Conservation (phyloP, 2,329 filamentous ascomycete species). For the Fusarium abutilonis region DNA sequence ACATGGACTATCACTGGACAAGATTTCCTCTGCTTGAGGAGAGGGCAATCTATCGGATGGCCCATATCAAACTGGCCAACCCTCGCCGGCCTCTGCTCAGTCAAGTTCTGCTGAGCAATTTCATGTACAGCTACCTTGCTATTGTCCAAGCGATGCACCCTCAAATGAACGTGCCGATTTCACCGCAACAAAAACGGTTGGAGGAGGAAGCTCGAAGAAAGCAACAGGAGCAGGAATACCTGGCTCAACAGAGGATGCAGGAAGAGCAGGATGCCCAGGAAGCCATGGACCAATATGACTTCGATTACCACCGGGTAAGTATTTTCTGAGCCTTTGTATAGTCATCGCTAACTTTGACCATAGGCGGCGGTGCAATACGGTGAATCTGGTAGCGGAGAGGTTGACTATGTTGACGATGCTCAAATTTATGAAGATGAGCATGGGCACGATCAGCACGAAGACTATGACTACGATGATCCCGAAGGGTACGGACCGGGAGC, state of each 20-base stretch:
- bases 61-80: conserved; percentile 98
- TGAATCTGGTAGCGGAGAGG: conserved; percentile 56
- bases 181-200: conserved; percentile 74
- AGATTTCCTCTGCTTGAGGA: conserved; percentile 95
- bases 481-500: conserved; percentile 53
- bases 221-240: conserved; percentile 60
- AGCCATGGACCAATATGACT: conserved; percentile 62
- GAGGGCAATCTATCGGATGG: conserved; percentile 97
- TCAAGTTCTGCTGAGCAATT: conserved; percentile 96
- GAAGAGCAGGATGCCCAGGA: conserved; percentile 58
- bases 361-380: conserved; percentile 60
- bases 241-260: conserved; percentile 59
- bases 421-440: conserved; percentile 65
- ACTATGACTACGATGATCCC: conserved; percentile 53
- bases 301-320: conserved; percentile 64
- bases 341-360: conserved; percentile 5
- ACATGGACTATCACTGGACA: conserved; percentile 96
- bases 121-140: conserved; percentile 99
- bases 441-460: conserved; percentile 52
- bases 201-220: conserved; percentile 65
- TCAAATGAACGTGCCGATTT: conserved; percentile 89
- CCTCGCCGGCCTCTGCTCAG: conserved; percentile 90
- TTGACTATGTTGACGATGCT: conserved; percentile 63
- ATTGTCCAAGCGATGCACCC: conserved; percentile 99
- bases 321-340: background rate